Evolutionary conservation across 177 flowering plant genomes (phyloP), one percentile per base, ranked within the genome.

Genomic region (Telopea speciosissima): DNA sequence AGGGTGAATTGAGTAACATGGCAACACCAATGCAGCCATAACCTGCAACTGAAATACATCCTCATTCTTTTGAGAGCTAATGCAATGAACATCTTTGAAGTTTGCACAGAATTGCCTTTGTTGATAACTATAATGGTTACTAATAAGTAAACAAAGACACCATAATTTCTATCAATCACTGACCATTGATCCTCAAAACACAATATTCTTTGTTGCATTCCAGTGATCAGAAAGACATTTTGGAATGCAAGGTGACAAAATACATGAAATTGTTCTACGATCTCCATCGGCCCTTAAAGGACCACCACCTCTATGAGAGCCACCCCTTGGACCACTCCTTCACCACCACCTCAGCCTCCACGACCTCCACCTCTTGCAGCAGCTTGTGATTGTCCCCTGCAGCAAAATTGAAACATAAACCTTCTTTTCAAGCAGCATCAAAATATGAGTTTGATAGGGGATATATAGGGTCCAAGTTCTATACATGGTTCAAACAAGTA

Each of bases 281-380:
- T 73, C 97, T 85, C 24, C 97, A 92, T 63, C 94, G 73, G 23
- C 92, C 91, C 78, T 94, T 89, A 74, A 86, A 65, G 86, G 80
- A 22, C 86, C 74, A 67, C 88, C 84, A 65, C 93, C 90, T 75
- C 91, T 81, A 10, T 78, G 71, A 60, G 83, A 75, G 21, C 87
- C 83, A 58, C 88, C 88, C 68, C 89, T 81, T 33, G 87, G 85
- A 26, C 68, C 85, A 71, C 89, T 91, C 66, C 96, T 85, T 66
- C 91, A 7, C 89, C 85, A 61, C 87, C 85, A 36, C 88, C 81
- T 24, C 84, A 69, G 40, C 95, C 83, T n/a, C 95, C 87, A 59
- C 88, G 79, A n/a, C 84, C 31, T 28, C 31, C 85, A 31, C 90
- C 86, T 74, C 87, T 71, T 6, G 73, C 76, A 62, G 76, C 81